These are phyloP conservation scores for Nakaseomyces delphensis DNA, from an alignment of 1,139 yeast genomes.

Conservation along the genomic window DNA sequence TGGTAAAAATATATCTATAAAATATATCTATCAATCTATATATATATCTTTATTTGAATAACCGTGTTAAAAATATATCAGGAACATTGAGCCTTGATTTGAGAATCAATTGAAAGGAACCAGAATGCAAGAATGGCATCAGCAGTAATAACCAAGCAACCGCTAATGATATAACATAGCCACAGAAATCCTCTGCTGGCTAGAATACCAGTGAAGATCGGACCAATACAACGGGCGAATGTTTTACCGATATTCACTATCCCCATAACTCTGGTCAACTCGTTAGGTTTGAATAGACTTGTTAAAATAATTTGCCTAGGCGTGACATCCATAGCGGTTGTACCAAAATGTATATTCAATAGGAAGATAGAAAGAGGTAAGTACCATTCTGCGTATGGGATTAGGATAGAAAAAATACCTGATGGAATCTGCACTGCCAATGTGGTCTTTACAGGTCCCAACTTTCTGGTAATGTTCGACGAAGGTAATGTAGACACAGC, in stretches of 20 bases:
- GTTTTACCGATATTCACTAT: constrained; percentile 80
- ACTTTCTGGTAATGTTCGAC: constrained; percentile 43
- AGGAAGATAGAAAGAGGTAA: constrained; percentile 24
- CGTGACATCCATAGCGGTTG: constrained; percentile 81
- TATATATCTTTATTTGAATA: not conserved
- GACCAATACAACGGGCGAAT: constrained; percentile 74
- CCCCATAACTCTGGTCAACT: constrained; percentile 73
- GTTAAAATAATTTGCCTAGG: constrained; percentile 78
- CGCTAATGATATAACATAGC: constrained; percentile 57
- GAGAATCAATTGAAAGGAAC: constrained; percentile 29
- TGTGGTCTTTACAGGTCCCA: constrained; percentile 77
- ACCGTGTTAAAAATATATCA: not conserved
- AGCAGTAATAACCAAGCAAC: constrained; percentile 39
- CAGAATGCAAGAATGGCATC: constrained; percentile 29
- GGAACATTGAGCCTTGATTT: constrained; percentile 13
- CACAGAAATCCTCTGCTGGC: constrained; percentile 47
- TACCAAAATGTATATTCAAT: constrained; percentile 30
- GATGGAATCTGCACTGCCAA: constrained; percentile 74
- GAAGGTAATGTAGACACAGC: constrained; percentile 66
- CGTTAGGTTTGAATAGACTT: constrained; percentile 51
- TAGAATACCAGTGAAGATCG: constrained; percentile 64
- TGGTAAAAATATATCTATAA: no score
- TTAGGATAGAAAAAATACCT: constrained; percentile 51
- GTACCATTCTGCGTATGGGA: constrained; percentile 37
- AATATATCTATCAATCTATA: no score